A percentile compares a stretch with the other conserved stretches of the same genome.
These are phyloP conservation scores for Leishmania major DNA, from an alignment of 208 protist species.

Conservation along the genomic window DNA sequence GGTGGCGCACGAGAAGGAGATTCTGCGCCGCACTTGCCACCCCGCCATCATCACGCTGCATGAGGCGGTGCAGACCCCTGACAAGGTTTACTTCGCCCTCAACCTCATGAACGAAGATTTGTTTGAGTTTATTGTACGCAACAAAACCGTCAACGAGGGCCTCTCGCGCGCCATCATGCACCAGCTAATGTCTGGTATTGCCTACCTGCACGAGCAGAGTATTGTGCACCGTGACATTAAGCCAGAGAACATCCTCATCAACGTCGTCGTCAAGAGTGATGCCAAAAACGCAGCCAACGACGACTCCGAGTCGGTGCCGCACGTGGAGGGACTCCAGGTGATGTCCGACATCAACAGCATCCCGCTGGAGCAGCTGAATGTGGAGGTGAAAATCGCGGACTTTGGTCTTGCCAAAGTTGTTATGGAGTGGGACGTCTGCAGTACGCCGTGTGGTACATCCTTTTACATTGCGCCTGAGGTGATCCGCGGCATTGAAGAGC, in stretches of 20 bases:
- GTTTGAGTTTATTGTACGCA: constrained; percentile 86
- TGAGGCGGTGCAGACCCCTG: constrained; percentile 67
- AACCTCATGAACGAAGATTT: constrained; percentile 87
- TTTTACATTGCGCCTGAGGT: constrained; percentile 92
- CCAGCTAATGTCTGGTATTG: constrained; percentile 62
- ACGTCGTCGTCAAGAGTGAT: constrained; percentile 33
- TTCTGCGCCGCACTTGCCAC: constrained; percentile 77
- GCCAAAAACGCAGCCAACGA: constrained; percentile 14
- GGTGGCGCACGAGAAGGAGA: constrained; percentile 88
- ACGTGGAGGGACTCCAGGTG: constrained; percentile 6
- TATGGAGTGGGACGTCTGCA: constrained; percentile 78
- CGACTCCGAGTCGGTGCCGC: constrained; percentile 3
- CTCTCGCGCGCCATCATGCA: constrained; percentile 74
- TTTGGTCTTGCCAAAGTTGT: constrained; percentile 92
- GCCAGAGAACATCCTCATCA: constrained; percentile 90
- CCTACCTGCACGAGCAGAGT: constrained; percentile 82
- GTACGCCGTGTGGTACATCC: constrained; percentile 87
- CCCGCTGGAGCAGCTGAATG: constrained; percentile 40
- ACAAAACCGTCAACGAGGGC: constrained; percentile 68
- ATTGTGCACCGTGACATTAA: constrained; percentile 91
- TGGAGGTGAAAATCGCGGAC: constrained; percentile 85
- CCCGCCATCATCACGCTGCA: constrained; percentile 85
- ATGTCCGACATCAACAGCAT: constrained; percentile 40
- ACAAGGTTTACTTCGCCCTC: constrained; percentile 82
- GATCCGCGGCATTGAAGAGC: constrained; percentile 84